Conservation (phyloP, 768 basidiomycete species). For the Rhizopogon sp. region DNA sequence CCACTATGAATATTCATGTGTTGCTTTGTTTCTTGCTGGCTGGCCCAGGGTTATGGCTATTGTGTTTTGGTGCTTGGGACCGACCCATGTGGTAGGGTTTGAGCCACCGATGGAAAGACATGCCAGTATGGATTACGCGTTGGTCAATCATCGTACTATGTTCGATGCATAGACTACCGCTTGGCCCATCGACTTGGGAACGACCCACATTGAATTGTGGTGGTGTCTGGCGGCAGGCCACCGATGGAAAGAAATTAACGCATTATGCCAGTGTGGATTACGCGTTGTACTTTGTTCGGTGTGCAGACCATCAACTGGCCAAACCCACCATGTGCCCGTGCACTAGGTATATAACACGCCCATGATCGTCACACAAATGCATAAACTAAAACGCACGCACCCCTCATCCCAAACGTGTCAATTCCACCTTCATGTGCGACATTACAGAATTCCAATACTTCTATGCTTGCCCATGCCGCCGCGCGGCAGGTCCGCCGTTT, state of each 20-base stretch:
- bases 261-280: background rate
- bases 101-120: no score
- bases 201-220: background rate
- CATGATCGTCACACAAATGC: background rate
- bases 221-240: background rate
- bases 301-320: background rate
- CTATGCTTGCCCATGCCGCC: background rate
- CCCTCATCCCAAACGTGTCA: background rate
- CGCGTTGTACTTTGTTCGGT: background rate
- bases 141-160: no score
- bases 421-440: background rate
- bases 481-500: background rate
- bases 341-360: background rate
- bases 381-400: background rate
- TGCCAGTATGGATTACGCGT: no score
- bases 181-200: background rate
- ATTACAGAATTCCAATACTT: background rate
- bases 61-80: no score
- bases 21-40: background rate
- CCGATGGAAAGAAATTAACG: background rate
- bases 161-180: no score
- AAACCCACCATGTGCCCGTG: no score
- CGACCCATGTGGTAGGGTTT: no score
- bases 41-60: no score
- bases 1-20: background rate